Evolutionary conservation across 2,329 filamentous ascomycete genomes (phyloP), one percentile per base, ranked within the genome.

Genomic region (Fusarium sp.): DNA sequence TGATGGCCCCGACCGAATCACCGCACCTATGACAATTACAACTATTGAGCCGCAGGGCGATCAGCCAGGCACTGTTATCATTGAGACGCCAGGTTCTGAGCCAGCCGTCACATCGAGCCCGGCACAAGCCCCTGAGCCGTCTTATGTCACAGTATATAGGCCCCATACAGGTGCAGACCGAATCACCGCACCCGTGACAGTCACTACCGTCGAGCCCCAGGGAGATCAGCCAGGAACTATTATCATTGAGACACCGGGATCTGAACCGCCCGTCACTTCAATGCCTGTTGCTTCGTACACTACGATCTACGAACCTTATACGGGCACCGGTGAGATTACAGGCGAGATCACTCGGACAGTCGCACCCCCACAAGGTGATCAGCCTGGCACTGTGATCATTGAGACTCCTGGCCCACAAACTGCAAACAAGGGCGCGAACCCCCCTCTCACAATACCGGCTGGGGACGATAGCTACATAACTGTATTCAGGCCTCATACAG

Each of bases 351-450:
- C 47, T 2, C 14, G 59, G 17, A 60, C 59, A 2, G 53, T 54
- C 3, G 62, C 67, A 11, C 8, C 46, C 12, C 64, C 59, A 3
- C 38, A 60, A 7, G 65, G 55, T 3, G 46, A 34, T 4, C 39
- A 53, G 10, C 65, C 59, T 6, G 65, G 65, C 24, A 67, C 65
- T 7, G 36, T 67, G 7, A 38, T 68, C n/a, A 53, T 66, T 15
- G 62, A 67, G 23, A 67, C 63, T 2, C 58, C 58, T 4, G 53
- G 45, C 4, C 32, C 34, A 12, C 43, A 62, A 28, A 45, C 26
- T 17, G 59, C 30, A 10, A 62, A 62, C 14, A 62, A 62, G 32
- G 59, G 59, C 20, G 57, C 30, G 1, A 59, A 32, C 32, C 30
- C 52, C 45, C 61, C 59, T 20, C 12, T 65, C 14, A 65, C 62